Base-by-base conservation (phyloP, 2,329 filamentous ascomycete genomes). In the Colletotrichum sp. region DNA sequence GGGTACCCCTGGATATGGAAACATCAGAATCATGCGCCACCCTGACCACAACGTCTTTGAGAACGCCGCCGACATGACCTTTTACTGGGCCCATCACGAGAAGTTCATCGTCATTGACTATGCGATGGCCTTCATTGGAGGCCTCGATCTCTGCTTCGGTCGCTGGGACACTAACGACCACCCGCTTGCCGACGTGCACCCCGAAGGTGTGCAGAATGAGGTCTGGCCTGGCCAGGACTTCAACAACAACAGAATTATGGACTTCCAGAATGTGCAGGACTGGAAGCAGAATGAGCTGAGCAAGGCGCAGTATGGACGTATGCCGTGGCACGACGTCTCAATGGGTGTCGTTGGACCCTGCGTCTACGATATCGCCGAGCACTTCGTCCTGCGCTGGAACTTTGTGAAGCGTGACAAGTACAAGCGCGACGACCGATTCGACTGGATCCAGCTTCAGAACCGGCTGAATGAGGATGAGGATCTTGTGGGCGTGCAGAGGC, bases 21-120 rank as follows among this genome's bases (percentile, higher is more conserved):
- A 98, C 82, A 98, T 99, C 82, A 91, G 89, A 44, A 89, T 98
- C 68, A 94, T 98, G 91, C 92, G 96, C 34, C 96, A 98, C 85
- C 96, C 96, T 0, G 96, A 98, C 83, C 96, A 98, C 86, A 98
- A 98, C 78, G 91, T 98, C 4, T 92, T 98, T 67, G 96, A 98
- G 80, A 98, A 98, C 81, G 94, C 94, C 4, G 94, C 94, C 34
- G 96, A 98, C 80, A 98, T 98, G 95, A 98, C 96, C 1, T 95
- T 98, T 81, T 98, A 98, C 86, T 98, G 96, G 92, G 97, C 97
- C 0, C 97, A 99, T 82, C 97, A 99, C 83, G 97, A 99, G 81
- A 99, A 99, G 83, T 98, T 98, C 82, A 94, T 98, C 71, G 94
- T 99, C 22, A 94, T 98, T 69, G 97, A 98, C 85, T 98, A 98